These are phyloP conservation scores for Saturnispora mendoncae DNA, from an alignment of 805 yeast species.

Conservation along the genomic window DNA sequence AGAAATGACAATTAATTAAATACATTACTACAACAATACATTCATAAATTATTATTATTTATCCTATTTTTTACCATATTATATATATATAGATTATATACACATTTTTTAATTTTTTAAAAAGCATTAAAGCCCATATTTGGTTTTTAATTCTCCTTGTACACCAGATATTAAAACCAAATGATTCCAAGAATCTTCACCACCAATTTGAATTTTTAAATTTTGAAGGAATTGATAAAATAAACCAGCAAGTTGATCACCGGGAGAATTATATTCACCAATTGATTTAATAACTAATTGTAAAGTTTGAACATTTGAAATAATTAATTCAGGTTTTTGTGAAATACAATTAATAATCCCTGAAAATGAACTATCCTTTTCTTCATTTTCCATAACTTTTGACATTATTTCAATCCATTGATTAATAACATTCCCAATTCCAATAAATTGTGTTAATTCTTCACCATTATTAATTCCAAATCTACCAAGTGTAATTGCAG, in stretches of 20 bases:
- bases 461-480: conserved; percentile 60
- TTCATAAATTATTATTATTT: neutral
- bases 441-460: conserved; percentile 18
- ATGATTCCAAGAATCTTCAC: conserved; percentile 26
- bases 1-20: conserved; percentile 26
- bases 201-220: conserved; percentile 44
- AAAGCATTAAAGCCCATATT: conserved; percentile 24
- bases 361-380: conserved; percentile 76
- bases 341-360: conserved; percentile 72
- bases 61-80: neutral
- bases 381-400: conserved; percentile 68
- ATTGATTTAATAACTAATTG: conserved; percentile 51
- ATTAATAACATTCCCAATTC: conserved; percentile 37
- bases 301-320: conserved; percentile 38
- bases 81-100: neutral
- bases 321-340: conserved; percentile 55
- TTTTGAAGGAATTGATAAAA: conserved; percentile 39
- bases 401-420: conserved; percentile 67
- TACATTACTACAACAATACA: neutral
- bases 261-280: conserved; percentile 45
- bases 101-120: too few relatives aligned
- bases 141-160: conserved; percentile 20
- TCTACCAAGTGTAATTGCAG: conserved; percentile 85
- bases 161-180: conserved; percentile 6
- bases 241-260: conserved; percentile 34